Evolutionary conservation across 352 stramenopile species (phyloP), one percentile per base, ranked within the genome.

Genomic region (Globisporangium polare): DNA sequence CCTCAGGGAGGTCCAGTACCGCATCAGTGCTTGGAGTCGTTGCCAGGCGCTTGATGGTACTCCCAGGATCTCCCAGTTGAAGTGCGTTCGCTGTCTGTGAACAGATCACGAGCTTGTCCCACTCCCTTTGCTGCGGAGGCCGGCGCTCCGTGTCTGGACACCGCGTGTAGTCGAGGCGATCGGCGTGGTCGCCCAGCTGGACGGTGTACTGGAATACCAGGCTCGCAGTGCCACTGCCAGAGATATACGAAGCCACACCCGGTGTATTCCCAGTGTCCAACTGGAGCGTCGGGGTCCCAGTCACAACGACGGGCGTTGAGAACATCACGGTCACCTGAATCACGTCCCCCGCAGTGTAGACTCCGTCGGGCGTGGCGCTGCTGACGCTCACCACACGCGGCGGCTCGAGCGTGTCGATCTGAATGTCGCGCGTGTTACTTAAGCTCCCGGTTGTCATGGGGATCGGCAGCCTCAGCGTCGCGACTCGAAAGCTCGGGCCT

Each of bases 341-440:
- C 0, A 53, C 68, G 31, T 93, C 79, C 0, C 84, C 84, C 3
- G 58, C 74, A 9, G 81, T 88, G 63, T 89, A 92, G 13, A 83
- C 65, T 4, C 72, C 78, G 53, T 91, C 71, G 2, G 77, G 42
- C 24, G 73, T 80, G 2, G 63, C 37, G 49, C 69, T 86, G 0
- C 69, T 68, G 3, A 94, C 83, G 3, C 65, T 58, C 2, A 89
- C 43, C 5, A 92, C 72, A 12, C 72, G 68, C 12, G 81, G 83
- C 6, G 75, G 73, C n/a, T 88, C 78, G 0, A 73, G 51, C 0
- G 75, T 87, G 37, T 92, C 80, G 24, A 94, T 75, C 9, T 77
- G 74, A 46, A 94, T 82, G 39, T 89, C 73, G 5, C 74, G 69
- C n/a, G 77, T 80, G 18, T 81, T 83, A 33, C 81, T 90, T 6